A percentile compares a stretch with the other conserved stretches of the same genome.
Evolutionary conservation across 2,329 filamentous ascomycete species (phyloP).

Genomic region (Immersiporthe knoxdaviesiana): DNA sequence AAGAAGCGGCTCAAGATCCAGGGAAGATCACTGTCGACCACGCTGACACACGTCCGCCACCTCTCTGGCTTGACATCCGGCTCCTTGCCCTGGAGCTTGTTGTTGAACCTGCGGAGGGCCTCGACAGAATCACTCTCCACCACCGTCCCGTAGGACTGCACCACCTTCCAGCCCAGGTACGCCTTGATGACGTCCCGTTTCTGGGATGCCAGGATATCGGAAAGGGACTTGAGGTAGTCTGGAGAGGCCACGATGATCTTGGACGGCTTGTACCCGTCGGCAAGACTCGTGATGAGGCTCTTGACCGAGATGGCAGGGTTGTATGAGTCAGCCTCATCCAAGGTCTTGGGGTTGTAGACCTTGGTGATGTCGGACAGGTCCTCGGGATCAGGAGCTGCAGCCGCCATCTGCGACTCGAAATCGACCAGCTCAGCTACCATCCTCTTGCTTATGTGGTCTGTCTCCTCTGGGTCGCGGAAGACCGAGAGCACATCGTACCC

Average conservation of each 20-base stretch:
- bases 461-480: constrained; percentile 36
- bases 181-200: constrained; percentile 59
- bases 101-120: constrained; percentile 62
- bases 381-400: constrained; percentile 29
- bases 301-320: constrained; percentile 29
- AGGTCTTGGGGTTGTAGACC: constrained; percentile 26
- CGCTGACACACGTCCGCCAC: constrained; percentile 66
- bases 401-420: constrained; percentile 32
- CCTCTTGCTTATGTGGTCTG: constrained; percentile 33
- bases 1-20: constrained; percentile 76
- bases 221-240: constrained; percentile 61
- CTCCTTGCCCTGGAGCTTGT: constrained; percentile 64
- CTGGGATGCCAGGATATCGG: constrained; percentile 53
- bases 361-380: constrained; percentile 30
- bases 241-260: constrained; percentile 40
- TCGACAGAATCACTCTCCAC: constrained; percentile 64
- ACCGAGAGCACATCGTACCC: constrained; percentile 11
- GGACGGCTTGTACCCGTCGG: constrained; percentile 22
- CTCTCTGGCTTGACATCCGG: constrained; percentile 65
- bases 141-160: constrained; percentile 62
- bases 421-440: constrained; percentile 35
- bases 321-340: constrained; percentile 27
- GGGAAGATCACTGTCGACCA: constrained; percentile 59
- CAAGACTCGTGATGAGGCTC: constrained; percentile 29
- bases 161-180: constrained; percentile 68